Evolutionary conservation across 805 yeast species (phyloP).

Genomic region (Candida xiaguanensis): DNA sequence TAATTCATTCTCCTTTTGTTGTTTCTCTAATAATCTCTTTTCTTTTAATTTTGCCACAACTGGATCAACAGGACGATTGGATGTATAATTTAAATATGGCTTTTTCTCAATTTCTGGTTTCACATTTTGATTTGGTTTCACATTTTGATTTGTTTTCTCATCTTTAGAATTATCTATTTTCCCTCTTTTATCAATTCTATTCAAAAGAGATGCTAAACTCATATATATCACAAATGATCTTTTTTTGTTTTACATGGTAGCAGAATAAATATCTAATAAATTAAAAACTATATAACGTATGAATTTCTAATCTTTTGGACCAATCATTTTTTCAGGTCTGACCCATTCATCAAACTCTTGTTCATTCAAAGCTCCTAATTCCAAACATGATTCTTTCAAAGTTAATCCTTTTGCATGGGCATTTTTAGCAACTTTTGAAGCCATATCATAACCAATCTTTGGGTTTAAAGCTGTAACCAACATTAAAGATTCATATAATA

Average conservation of each 20-base stretch:
- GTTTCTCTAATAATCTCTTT: conserved; percentile 54
- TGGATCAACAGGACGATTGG: conserved; percentile 43
- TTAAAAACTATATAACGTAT: neutral
- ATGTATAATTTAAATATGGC: neutral
- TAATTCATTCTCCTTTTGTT: conserved; percentile 34
- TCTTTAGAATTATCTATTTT: conserved; percentile 10
- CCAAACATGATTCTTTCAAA: conserved; percentile 89
- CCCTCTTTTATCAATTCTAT: conserved; percentile 30
- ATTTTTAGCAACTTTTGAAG: conserved; percentile 96
- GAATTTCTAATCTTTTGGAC: conserved; percentile 59
- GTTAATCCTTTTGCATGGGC: conserved; percentile 98
- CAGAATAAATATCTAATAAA: neutral
- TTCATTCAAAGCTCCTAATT: conserved; percentile 76
- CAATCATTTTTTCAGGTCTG: conserved; percentile 96
- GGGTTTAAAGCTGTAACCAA: conserved; percentile 98
- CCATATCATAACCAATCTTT: conserved; percentile 96
- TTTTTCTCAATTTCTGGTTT: neutral
- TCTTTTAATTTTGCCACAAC: conserved; percentile 70
- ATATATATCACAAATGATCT: conserved; percentile 1
- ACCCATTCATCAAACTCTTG: conserved; percentile 96
- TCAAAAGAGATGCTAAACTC: conserved; percentile 26
- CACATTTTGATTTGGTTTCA: too few species aligned
- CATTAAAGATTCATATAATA: conserved; percentile 93
- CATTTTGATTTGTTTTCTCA: neutral
- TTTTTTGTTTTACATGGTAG: neutral